These are phyloP conservation scores for Mycena belliarum DNA, from an alignment of 768 basidiomycete species.

Conservation along the genomic window DNA sequence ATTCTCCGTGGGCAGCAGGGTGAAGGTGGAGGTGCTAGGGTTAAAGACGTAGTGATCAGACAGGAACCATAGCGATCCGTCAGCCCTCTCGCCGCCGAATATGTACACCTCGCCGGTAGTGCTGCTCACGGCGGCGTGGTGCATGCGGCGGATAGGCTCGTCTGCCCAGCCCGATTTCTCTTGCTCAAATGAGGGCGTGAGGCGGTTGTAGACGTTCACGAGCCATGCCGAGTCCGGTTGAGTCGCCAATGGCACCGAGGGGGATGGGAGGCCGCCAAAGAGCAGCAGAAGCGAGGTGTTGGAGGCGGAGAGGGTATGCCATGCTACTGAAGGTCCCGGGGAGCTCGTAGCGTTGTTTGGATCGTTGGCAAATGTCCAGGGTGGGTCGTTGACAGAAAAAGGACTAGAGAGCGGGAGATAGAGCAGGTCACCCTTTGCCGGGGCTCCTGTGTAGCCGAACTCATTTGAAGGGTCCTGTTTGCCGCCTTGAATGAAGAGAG, in stretches of 20 bases:
- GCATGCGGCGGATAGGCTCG: conserved; percentile 76
- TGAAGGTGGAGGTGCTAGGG: conserved; percentile 51
- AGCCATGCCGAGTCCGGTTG: conserved; percentile 66
- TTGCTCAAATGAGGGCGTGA: conserved; percentile 45
- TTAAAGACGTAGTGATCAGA: conserved; percentile 67
- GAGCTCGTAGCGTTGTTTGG: conserved; percentile 44
- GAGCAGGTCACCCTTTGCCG: conserved; percentile 70
- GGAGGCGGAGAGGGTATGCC: conserved; percentile 78
- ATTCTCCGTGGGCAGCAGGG: conserved; percentile 49
- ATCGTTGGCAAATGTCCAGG: conserved; percentile 63
- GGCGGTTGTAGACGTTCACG: conserved; percentile 43
- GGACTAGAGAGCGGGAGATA: conserved; percentile 60
- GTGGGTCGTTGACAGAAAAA: conserved; percentile 63
- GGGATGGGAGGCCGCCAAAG: conserved; percentile 78
- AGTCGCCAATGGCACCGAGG: conserved; percentile 51
- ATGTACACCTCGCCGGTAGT: conserved; percentile 60
- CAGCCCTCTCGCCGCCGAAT: conserved; percentile 80
- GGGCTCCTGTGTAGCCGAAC: conserved; percentile 75
- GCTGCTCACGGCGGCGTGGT: conserved; percentile 61
- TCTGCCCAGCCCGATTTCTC: conserved; percentile 55
- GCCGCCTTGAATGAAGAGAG: conserved; percentile 77
- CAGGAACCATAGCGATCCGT: conserved; percentile 68
- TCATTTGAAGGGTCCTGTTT: conserved; percentile 70
- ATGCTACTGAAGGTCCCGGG: conserved; percentile 67
- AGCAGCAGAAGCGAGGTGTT: conserved; percentile 54